phyloP scores from a whole-genome alignment of 139 green algal species.

The Haematococcus lacustris region DNA sequence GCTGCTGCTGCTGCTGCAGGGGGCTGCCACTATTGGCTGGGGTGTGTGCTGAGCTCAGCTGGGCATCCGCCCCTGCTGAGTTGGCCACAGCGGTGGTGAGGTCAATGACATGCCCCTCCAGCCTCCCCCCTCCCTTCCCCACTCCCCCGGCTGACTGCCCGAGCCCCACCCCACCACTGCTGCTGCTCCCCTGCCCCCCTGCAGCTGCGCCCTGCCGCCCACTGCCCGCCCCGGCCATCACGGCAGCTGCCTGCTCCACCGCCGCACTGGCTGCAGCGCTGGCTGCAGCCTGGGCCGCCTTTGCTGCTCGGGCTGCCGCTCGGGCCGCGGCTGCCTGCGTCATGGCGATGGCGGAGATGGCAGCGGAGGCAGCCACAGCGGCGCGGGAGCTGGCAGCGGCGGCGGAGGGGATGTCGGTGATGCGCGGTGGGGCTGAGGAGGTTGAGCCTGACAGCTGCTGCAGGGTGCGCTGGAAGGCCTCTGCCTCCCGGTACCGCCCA shows the following conservation, averaged over 20 bases:
- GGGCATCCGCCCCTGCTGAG: no score
- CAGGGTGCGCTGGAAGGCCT: slow-evolving; percentile 32
- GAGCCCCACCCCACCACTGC: background rate
- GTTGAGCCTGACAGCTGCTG: no score
- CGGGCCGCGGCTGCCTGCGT: slow-evolving; percentile 78
- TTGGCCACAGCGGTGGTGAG: background rate
- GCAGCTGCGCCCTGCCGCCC: background rate
- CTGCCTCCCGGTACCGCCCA: slow-evolving; percentile 50
- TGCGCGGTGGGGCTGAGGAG: no score
- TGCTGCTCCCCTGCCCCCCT: background rate
- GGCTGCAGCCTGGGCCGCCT: slow-evolving; percentile 17
- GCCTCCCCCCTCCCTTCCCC: background rate
- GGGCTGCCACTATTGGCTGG: background rate
- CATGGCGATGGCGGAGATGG: slow-evolving; percentile 74
- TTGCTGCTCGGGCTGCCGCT: slow-evolving; percentile 53
- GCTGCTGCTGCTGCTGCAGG: slow-evolving; percentile 17
- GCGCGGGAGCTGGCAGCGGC: slow-evolving; percentile 79
- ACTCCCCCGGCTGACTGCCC: background rate
- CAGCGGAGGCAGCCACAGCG: slow-evolving; percentile 75
- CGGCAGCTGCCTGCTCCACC: background rate
- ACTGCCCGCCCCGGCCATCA: background rate
- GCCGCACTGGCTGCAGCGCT: background rate
- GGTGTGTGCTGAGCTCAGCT: background rate
- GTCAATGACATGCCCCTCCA: background rate
- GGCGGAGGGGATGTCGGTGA: slow-evolving; percentile 77